A percentile compares a stretch with the other conserved stretches of the same genome.
Evolutionary conservation across 139 green algal species (phyloP).

Genomic region (Chlorella ohadii): DNA sequence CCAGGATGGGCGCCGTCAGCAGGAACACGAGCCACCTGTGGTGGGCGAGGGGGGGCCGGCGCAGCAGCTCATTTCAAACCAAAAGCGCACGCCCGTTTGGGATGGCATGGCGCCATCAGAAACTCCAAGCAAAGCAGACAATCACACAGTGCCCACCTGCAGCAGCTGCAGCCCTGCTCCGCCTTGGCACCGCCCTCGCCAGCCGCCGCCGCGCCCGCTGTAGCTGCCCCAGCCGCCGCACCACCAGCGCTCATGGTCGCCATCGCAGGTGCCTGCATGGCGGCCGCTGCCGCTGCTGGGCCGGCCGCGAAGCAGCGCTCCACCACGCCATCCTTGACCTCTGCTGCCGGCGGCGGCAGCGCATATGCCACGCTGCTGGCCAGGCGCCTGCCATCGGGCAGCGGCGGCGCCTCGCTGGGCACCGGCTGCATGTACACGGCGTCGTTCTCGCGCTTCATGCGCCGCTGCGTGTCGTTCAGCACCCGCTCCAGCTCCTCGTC

Average conservation of each 20-base stretch:
- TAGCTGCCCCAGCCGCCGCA: background rate
- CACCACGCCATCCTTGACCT: slow-evolving; percentile 30
- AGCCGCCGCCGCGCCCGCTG: background rate
- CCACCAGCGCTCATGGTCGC: background rate
- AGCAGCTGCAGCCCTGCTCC: slow-evolving; percentile 1
- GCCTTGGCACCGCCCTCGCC: too few relatives aligned
- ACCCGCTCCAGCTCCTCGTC: slow-evolving; percentile 36
- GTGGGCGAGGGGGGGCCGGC: slow-evolving; percentile 11
- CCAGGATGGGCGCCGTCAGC: slow-evolving; percentile 51
- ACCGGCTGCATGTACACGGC: slow-evolving; percentile 44
- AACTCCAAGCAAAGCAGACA: too few relatives aligned
- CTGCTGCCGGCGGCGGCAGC: slow-evolving; percentile 5
- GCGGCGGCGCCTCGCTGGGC: slow-evolving; percentile 20
- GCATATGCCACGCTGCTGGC: slow-evolving; percentile 18
- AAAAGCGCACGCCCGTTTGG: too few relatives aligned
- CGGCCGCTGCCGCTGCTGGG: background rate
- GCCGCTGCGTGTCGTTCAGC: slow-evolving; percentile 16
- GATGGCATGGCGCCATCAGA: too few relatives aligned
- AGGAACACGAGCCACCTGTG: slow-evolving; percentile 39
- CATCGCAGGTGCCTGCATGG: background rate
- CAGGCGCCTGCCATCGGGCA: slow-evolving; percentile 31
- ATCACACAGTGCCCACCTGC: too few relatives aligned
- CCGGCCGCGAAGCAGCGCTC: slow-evolving; percentile 28
- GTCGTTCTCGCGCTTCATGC: slow-evolving; percentile 51
- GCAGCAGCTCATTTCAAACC: background rate